Percentiles rank a stretch among this genome's conserved stretches.
Conservation (phyloP, 768 basidiomycete genomes). For the Lactifluus echinatus region DNA sequence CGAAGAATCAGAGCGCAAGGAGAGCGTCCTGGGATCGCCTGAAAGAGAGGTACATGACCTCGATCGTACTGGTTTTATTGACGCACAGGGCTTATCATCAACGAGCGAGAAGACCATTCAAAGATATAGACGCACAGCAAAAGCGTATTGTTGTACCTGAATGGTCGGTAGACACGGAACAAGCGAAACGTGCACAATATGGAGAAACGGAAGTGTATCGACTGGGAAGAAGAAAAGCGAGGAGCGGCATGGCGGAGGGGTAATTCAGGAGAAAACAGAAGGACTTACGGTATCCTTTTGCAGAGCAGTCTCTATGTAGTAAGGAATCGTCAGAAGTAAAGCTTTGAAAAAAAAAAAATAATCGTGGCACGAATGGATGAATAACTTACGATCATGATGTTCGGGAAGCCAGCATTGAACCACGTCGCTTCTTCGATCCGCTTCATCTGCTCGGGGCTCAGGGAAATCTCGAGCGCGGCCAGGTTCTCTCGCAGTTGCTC, state of each 20-base stretch:
- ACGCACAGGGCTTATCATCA: background rate
- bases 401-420: conserved; percentile 37
- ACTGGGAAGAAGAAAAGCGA: conserved; percentile 36
- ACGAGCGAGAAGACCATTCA: background rate
- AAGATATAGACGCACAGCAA: conserved; percentile 43
- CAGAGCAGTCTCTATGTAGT: conserved; percentile 78
- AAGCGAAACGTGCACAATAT: conserved; percentile 87
- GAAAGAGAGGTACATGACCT: conserved; percentile 89
- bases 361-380: background rate
- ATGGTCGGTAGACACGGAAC: conserved; percentile 81
- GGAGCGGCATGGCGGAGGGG: no score
- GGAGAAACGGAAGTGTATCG: conserved; percentile 82
- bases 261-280: no score
- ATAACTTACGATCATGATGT: conserved; percentile 21
- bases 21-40: conserved; percentile 80
- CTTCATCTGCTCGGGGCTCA: conserved; percentile 37
- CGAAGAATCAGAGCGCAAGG: conserved; percentile 82
- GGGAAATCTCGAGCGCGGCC: no score
- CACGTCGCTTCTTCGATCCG: conserved; percentile 32
- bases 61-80: conserved; percentile 85
- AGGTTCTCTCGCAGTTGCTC: no score
- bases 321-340: no score
- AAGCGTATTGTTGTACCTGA: conserved; percentile 75
- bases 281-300: conserved; percentile 76
- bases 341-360: no score